Evolutionary conservation across 2,329 filamentous ascomycete genomes (phyloP).

Genomic region (Tothia fuscella): DNA sequence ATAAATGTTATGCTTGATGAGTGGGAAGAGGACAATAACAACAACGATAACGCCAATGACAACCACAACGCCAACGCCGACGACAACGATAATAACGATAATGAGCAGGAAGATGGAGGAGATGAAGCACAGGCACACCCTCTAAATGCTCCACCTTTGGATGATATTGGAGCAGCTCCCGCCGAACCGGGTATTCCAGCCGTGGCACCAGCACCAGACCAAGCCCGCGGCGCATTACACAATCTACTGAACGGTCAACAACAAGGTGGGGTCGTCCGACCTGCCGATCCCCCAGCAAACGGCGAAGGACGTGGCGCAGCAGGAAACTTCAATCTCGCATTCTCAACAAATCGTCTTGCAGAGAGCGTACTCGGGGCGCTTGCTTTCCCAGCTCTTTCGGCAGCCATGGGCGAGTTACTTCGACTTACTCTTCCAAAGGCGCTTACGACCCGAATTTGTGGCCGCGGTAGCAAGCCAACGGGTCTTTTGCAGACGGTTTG

Average conservation of each 20-base stretch:
- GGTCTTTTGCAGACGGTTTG: conserved; percentile 72
- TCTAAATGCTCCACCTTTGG: conserved; percentile 22
- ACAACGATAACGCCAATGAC: conserved; percentile 23
- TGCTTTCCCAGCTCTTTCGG: conserved; percentile 71
- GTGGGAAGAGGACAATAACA: conserved; percentile 25
- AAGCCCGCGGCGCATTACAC: conserved; percentile 10
- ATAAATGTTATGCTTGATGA: conserved; percentile 30
- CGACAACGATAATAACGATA: conserved; percentile 13
- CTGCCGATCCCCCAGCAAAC: conserved; percentile 12
- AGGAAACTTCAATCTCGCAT: conserved; percentile 37
- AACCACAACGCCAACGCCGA: conserved; percentile 20
- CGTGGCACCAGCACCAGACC: conserved; percentile 6
- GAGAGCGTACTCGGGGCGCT: conserved; percentile 56
- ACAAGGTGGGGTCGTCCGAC: conserved; percentile 4
- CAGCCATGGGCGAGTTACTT: conserved; percentile 64
- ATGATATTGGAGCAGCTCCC: conserved; percentile 14
- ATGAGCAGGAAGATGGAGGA: conserved; percentile 15
- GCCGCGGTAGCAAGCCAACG: conserved; percentile 33
- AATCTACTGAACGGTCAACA: no score
- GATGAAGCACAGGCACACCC: conserved; percentile 18
- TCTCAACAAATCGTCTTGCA: conserved; percentile 43
- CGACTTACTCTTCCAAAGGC: conserved; percentile 53
- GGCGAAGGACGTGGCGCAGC: conserved; percentile 16
- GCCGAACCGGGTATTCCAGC: conserved; percentile 13
- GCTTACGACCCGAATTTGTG: conserved; percentile 41